Conservation (phyloP, 345 rosid genomes). For the Salix koriyanagi region DNA sequence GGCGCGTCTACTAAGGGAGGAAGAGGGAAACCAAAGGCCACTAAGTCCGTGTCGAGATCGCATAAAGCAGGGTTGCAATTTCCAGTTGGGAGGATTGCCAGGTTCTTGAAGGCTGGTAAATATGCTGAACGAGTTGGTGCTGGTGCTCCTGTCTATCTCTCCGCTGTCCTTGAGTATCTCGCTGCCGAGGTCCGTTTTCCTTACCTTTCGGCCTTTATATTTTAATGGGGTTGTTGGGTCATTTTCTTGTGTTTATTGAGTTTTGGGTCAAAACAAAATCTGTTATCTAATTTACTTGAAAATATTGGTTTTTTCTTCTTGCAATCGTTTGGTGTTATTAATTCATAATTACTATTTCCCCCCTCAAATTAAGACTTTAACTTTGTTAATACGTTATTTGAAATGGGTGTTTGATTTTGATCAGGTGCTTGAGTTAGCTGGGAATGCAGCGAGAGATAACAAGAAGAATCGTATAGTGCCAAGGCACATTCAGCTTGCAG, state of each 20-base stretch:
- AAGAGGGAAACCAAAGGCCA: slow-evolving; percentile 60
- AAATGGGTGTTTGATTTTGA: background rate
- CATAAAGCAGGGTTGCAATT: slow-evolving; percentile 69
- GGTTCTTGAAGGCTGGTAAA: slow-evolving; percentile 67
- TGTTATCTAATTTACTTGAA: too few relatives aligned
- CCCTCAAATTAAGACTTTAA: background rate
- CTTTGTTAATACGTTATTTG: background rate
- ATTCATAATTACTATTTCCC: too few relatives aligned
- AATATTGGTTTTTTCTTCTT: too few relatives aligned
- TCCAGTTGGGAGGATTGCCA: slow-evolving; percentile 63
- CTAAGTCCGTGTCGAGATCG: slow-evolving; percentile 61
- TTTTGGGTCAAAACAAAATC: too few relatives aligned
- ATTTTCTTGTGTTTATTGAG: background rate
- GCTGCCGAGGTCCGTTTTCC: slow-evolving; percentile 56
- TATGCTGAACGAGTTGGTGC: slow-evolving; percentile 70
- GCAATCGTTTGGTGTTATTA: too few relatives aligned
- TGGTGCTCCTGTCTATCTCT: slow-evolving; percentile 70
- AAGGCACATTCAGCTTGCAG: slow-evolving; percentile 71
- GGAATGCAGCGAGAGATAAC: slow-evolving; percentile 75
- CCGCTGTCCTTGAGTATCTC: slow-evolving; percentile 79
- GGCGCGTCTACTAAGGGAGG: slow-evolving; percentile 56
- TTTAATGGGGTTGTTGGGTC: background rate
- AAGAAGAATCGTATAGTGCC: slow-evolving; percentile 69
- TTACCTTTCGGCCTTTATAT: background rate
- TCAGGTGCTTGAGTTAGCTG: slow-evolving; percentile 71